These are phyloP conservation scores for Testicularia cyperi DNA, from an alignment of 1,284 basidiomycete genomes.

Conservation along the genomic window DNA sequence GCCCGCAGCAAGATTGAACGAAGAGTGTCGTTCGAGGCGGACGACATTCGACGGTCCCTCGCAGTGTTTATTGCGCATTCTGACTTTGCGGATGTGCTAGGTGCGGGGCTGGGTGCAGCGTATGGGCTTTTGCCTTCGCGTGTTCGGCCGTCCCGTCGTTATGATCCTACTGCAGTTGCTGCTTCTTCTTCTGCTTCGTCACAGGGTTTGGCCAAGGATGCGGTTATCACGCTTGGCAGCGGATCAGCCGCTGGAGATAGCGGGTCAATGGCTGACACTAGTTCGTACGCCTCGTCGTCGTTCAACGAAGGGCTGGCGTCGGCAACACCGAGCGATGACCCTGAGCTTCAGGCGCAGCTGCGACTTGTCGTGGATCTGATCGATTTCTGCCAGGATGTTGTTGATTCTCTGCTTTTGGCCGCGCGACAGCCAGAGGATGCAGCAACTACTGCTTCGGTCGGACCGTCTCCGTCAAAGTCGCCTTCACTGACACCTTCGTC, in stretches of 20 bases:
- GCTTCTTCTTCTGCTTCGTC: background rate
- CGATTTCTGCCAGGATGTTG: slow-evolving; percentile 86
- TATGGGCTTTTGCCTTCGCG: slow-evolving; percentile 78
- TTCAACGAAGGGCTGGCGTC: slow-evolving; percentile 14
- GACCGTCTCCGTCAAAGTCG: too few relatives aligned
- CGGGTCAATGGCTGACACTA: too few relatives aligned
- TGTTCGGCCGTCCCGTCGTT: slow-evolving; percentile 12
- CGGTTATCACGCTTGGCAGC: slow-evolving; percentile 29
- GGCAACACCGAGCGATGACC: slow-evolving; percentile 62
- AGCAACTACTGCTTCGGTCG: too few relatives aligned
- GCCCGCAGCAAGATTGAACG: too few relatives aligned
- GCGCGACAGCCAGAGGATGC: slow-evolving; percentile 15
- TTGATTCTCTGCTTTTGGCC: slow-evolving; percentile 29
- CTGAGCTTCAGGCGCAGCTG: slow-evolving; percentile 76
- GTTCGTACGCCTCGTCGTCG: too few relatives aligned
- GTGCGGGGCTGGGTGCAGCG: slow-evolving; percentile 87
- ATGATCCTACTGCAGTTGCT: slow-evolving; percentile 22
- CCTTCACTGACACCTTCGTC: too few relatives aligned
- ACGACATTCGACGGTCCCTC: slow-evolving; percentile 66
- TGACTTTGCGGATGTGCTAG: slow-evolving; percentile 93
- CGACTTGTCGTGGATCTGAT: slow-evolving; percentile 86
- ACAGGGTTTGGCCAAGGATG: background rate
- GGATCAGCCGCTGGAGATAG: slow-evolving; percentile 4
- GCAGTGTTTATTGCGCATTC: slow-evolving; percentile 91
- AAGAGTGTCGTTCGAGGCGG: slow-evolving; percentile 16